Percentiles rank a stretch among this genome's conserved stretches.
Evolutionary conservation across 2,329 filamentous ascomycete genomes (phyloP).

Genomic region (Fusarium sp.): DNA sequence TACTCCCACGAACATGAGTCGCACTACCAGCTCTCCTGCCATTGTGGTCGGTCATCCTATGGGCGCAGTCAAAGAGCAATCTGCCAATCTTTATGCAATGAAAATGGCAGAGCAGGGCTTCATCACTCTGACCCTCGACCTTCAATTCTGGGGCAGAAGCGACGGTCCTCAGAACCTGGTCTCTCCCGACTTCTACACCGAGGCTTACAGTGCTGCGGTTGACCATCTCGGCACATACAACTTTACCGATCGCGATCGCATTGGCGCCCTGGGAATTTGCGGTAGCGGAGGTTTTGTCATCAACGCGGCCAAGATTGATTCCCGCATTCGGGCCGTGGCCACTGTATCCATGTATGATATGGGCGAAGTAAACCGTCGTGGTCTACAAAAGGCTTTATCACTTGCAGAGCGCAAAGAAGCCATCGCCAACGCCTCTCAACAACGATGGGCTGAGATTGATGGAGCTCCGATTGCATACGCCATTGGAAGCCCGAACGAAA

Average conservation of each 20-base stretch:
- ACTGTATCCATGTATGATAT: slow-evolving; percentile 5
- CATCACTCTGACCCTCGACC: background rate
- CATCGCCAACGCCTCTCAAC: background rate
- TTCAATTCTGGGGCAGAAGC: background rate
- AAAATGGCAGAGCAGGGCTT: slow-evolving; percentile 5
- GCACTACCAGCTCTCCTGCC: background rate
- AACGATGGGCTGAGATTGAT: background rate
- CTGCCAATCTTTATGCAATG: background rate
- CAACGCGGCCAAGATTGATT: slow-evolving; percentile 1
- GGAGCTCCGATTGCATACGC: background rate
- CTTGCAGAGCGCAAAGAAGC: background rate
- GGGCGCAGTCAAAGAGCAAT: slow-evolving; percentile 7
- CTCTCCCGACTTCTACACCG: background rate
- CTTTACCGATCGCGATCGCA: background rate
- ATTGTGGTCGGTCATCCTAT: slow-evolving; percentile 2
- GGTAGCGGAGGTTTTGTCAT: background rate
- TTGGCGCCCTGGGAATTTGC: background rate
- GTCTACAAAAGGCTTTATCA: background rate
- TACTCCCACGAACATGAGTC: background rate
- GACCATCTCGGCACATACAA: background rate
- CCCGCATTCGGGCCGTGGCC: background rate
- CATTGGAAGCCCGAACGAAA: background rate
- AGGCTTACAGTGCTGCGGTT: background rate
- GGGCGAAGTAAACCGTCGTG: background rate
- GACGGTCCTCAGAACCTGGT: background rate